phyloP scores from a whole-genome alignment of 148 eudicot species.

The Pouteria glomerata region DNA sequence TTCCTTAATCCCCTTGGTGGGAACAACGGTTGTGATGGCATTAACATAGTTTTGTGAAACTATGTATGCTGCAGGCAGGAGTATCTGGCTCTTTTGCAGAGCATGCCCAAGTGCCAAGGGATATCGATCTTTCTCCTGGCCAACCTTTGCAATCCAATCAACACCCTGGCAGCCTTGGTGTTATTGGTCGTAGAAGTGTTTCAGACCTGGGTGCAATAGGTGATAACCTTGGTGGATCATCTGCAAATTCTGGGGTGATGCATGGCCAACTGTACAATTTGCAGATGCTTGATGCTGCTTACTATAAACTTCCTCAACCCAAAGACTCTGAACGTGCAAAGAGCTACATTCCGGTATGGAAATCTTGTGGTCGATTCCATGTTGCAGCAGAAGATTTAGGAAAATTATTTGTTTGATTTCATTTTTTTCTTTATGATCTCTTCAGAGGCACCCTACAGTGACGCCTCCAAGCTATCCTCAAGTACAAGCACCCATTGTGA shows the following conservation, averaged over 20 bases:
- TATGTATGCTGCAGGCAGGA: too few relatives aligned
- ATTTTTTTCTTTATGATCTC: conserved; percentile 14
- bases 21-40: too few relatives aligned
- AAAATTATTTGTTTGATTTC: too few relatives aligned
- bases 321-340: conserved; percentile 91
- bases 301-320: conserved; percentile 76
- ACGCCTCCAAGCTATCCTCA: conserved; percentile 96
- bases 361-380: conserved; percentile 6
- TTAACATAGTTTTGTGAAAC: too few relatives aligned
- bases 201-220: conserved; percentile 94
- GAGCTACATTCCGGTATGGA: conserved; percentile 83
- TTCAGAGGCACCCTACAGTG: conserved; percentile 79
- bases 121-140: conserved; percentile 82
- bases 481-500: conserved; percentile 91
- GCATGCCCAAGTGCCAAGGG: conserved; percentile 51
- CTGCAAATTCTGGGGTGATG: conserved; percentile 52
- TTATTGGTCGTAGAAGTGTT: conserved; percentile 89
- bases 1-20: too few relatives aligned
- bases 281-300: conserved; percentile 95
- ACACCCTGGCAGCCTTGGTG: conserved; percentile 74
- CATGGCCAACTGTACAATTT: conserved; percentile 66
- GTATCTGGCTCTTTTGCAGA: conserved; percentile 62
- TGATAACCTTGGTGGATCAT: conserved; percentile 59
- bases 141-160: conserved; percentile 78
- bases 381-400: conserved; percentile 4